Conservation (phyloP, 2,329 filamentous ascomycete genomes). For the Epichloe aotearoae region DNA sequence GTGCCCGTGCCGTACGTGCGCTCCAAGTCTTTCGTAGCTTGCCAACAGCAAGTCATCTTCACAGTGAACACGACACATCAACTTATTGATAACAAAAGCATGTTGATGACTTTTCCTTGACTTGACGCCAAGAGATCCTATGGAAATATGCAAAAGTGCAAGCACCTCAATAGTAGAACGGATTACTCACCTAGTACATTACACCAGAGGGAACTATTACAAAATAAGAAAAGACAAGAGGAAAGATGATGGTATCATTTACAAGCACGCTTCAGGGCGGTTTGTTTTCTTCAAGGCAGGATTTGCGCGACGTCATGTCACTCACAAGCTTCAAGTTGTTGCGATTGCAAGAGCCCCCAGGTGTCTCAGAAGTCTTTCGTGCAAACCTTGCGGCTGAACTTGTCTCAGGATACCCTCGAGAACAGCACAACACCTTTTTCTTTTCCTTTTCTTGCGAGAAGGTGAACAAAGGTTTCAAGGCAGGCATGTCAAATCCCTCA, state of each 20-base stretch:
- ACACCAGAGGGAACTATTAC: neutral
- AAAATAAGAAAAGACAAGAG: conserved; percentile 8
- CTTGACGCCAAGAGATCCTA: conserved; percentile 2
- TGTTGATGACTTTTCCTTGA: conserved; percentile 4
- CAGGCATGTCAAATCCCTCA: conserved; percentile 26
- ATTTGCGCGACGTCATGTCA: conserved; percentile 5
- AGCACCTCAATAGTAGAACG: neutral
- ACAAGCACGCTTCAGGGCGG: neutral
- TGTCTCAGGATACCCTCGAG: neutral
- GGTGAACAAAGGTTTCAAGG: conserved; percentile 3
- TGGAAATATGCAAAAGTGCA: neutral
- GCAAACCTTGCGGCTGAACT: neutral
- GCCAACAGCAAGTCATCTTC: no score
- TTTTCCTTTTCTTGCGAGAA: neutral
- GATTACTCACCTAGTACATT: conserved; percentile 5
- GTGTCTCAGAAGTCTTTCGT: conserved; percentile 17
- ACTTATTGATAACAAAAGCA: neutral
- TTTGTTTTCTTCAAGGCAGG: neutral
- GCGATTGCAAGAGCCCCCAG: conserved; percentile 19
- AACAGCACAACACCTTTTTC: neutral
- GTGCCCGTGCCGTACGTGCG: no score
- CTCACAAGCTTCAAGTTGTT: conserved; percentile 10
- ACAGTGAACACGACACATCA: neutral
- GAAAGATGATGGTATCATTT: neutral
- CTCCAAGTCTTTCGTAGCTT: no score